These are phyloP conservation scores for Venturia nashicola DNA, from an alignment of 2,329 filamentous ascomycete species.

Conservation along the genomic window DNA sequence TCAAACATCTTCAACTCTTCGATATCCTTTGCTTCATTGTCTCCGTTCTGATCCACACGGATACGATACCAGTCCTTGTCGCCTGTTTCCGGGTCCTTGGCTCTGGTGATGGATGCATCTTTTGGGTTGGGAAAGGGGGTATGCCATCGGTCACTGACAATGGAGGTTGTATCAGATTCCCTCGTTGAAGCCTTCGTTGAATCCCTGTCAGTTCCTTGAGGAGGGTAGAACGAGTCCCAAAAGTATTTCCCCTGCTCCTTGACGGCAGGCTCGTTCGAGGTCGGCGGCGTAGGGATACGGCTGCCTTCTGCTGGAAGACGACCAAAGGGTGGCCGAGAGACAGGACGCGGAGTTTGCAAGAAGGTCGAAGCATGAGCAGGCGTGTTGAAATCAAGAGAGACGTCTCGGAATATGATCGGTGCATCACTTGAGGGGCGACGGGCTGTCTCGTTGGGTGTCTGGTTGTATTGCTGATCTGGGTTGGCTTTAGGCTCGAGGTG, in stretches of 20 bases:
- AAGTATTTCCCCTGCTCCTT: conserved; percentile 1
- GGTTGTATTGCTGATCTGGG: background rate
- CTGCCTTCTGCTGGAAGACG: background rate
- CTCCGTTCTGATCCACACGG: conserved; percentile 3
- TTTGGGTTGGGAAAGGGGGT: conserved; percentile 2
- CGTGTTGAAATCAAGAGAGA: background rate
- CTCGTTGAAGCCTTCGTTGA: background rate
- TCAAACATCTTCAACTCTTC: conserved; percentile 18
- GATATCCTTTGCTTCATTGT: background rate
- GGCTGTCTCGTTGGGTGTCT: background rate
- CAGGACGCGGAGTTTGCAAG: background rate
- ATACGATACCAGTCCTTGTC: conserved; percentile 8
- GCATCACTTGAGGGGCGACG: background rate
- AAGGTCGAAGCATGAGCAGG: background rate
- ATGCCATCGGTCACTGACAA: background rate
- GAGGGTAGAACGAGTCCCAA: background rate
- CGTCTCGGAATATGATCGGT: background rate
- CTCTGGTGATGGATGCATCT: background rate
- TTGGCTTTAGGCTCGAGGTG: background rate
- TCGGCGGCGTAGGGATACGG: conserved; percentile 2
- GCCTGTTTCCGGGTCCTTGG: background rate
- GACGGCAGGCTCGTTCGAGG: background rate
- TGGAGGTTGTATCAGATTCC: background rate
- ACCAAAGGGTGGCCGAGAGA: background rate
- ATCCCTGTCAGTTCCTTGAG: background rate